These are phyloP conservation scores for Termitomyces sp. DNA, from an alignment of 768 basidiomycete species.

Conservation along the genomic window DNA sequence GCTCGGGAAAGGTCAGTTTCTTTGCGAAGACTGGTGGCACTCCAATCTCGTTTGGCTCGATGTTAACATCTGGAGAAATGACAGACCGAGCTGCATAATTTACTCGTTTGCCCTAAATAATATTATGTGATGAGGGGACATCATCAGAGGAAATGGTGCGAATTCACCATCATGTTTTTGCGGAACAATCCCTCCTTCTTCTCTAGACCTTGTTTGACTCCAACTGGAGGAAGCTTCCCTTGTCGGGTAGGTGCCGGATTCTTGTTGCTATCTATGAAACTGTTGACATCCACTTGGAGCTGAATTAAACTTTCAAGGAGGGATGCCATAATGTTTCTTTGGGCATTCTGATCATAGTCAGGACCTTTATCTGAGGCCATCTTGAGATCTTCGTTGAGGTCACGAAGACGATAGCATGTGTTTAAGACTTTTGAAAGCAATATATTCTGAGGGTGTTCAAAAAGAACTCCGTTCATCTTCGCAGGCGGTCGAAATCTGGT, in stretches of 20 bases:
- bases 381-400: constrained; percentile 63
- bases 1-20: constrained; percentile 96
- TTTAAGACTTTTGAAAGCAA: constrained; percentile 74
- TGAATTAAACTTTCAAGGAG: constrained; percentile 82
- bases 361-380: constrained; percentile 56
- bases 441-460: constrained; percentile 96
- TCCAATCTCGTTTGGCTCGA: constrained; percentile 98
- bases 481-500: constrained; percentile 95
- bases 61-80: constrained; percentile 98
- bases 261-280: constrained; percentile 95
- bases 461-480: constrained; percentile 85
- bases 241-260: constrained; percentile 82
- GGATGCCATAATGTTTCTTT: constrained; percentile 53
- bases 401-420: constrained; percentile 75
- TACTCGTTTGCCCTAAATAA: constrained; percentile 88
- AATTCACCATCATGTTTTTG: constrained; percentile 95
- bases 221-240: constrained; percentile 87
- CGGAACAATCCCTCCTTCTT: constrained; percentile 99
- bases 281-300: constrained; percentile 92
- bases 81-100: constrained; percentile 99
- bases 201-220: constrained; percentile 94
- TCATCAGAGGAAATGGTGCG: background rate
- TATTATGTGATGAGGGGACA: background rate
- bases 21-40: constrained; percentile 96
- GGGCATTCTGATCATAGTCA: constrained; percentile 40